phyloP scores from a whole-genome alignment of 2,329 filamentous ascomycete species.

The Daldinia sp. region DNA sequence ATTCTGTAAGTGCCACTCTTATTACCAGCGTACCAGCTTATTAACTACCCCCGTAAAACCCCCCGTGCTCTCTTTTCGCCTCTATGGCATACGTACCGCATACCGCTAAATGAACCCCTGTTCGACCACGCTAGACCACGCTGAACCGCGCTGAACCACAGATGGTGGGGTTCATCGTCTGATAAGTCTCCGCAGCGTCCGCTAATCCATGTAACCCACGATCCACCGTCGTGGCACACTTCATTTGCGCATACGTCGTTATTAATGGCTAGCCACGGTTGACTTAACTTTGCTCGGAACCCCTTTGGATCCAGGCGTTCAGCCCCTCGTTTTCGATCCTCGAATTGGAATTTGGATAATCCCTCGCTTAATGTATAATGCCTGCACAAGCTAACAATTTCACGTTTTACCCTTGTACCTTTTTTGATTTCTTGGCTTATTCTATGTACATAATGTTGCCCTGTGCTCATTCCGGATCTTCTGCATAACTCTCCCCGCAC shows the following conservation, averaged over 20 bases:
- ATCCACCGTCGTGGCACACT: constrained; percentile 16
- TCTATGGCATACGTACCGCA: background rate
- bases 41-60: background rate
- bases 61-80: background rate
- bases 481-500: constrained; percentile 30
- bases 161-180: constrained; percentile 14
- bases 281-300: background rate
- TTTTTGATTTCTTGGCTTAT: background rate
- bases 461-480: background rate
- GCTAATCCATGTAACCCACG: background rate
- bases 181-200: constrained; percentile 1
- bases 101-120: background rate
- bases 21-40: too few species aligned
- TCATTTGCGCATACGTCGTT: constrained; percentile 14
- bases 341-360: constrained; percentile 35
- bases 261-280: constrained; percentile 8
- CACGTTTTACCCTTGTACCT: constrained; percentile 32
- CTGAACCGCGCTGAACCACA: background rate
- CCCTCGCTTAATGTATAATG: constrained; percentile 23
- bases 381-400: constrained; percentile 12
- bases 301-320: constrained; percentile 14
- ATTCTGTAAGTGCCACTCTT: background rate
- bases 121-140: background rate
- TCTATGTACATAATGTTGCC: too few species aligned
- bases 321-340: constrained; percentile 12